Conservation (phyloP, 2,329 filamentous ascomycete genomes). For the Sporothrix inflata region DNA sequence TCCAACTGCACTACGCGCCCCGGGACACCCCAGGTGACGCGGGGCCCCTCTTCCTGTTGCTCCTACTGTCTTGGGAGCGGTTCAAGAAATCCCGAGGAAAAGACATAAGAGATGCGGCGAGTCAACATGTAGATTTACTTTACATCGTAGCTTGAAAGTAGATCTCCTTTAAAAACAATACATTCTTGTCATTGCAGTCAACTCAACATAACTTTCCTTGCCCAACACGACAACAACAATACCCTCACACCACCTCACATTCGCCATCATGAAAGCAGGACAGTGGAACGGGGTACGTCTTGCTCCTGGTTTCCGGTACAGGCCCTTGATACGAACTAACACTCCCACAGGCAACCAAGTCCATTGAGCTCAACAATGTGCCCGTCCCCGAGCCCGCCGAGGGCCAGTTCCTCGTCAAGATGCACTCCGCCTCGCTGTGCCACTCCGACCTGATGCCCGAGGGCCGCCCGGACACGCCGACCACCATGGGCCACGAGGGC, state of each 20-base stretch:
- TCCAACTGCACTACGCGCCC: not conserved
- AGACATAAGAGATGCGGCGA: not conserved
- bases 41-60: not conserved
- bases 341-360: not conserved
- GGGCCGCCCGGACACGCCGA: constrained; percentile 28
- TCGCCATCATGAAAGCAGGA: not conserved
- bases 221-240: not conserved
- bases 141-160: too few species aligned
- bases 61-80: not conserved
- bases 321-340: not conserved
- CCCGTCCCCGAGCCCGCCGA: constrained; percentile 17
- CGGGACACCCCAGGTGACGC: not conserved
- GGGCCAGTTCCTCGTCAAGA: constrained; percentile 24
- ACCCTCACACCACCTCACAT: not conserved
- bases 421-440: constrained; percentile 24
- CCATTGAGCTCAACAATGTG: constrained; percentile 24
- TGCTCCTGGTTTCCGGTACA: not conserved
- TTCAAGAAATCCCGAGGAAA: not conserved
- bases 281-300: constrained; percentile 14
- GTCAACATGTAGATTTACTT: not conserved
- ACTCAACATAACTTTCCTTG: not conserved
- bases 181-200: not conserved
- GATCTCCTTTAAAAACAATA: not conserved
- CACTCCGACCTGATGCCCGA: constrained; percentile 26
- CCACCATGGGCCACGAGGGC: constrained; percentile 62